Conservation (phyloP, 129 eudicot species). For the Calendula officinalis region DNA sequence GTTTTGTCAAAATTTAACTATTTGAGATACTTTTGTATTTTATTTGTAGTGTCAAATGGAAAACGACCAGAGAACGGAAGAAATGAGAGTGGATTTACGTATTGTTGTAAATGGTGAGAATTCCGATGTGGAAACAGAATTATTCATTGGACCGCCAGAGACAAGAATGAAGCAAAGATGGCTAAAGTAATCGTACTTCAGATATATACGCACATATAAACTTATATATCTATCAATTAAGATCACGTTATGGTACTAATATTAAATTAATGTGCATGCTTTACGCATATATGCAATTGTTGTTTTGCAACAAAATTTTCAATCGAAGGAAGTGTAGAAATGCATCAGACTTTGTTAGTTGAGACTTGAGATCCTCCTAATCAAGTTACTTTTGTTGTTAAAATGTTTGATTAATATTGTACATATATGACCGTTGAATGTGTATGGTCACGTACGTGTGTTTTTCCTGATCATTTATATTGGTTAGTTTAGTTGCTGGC, state of each 20-base stretch:
- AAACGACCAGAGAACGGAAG: constrained; percentile 36
- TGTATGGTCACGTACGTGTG: constrained; percentile 11
- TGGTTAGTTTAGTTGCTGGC: no score
- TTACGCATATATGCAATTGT: constrained; percentile 16
- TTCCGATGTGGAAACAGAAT: constrained; percentile 90
- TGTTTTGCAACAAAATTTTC: constrained; percentile 34
- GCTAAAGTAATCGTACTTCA: constrained; percentile 22
- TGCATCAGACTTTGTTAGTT: constrained; percentile 17
- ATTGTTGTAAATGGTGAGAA: constrained; percentile 53
- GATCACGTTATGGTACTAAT: constrained; percentile 13
- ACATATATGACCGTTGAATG: constrained; percentile 28
- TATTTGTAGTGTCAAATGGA: constrained; percentile 34
- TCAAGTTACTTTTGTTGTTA: constrained; percentile 6
- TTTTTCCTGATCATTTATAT: background rate
- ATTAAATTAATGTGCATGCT: constrained; percentile 12
- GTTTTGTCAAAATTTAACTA: no score
- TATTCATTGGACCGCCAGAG: constrained; percentile 79
- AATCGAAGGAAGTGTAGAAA: constrained; percentile 15
- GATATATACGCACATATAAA: constrained; percentile 10
- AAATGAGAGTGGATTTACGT: constrained; percentile 25
- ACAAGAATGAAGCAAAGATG: constrained; percentile 41
- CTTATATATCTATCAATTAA: constrained; percentile 10
- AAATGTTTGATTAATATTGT: background rate
- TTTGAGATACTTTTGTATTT: no score
- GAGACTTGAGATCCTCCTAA: background rate